Evolutionary conservation across 2,329 filamentous ascomycete species (phyloP), one percentile per base, ranked within the genome.

Genomic region (Hypoxylon sp.): DNA sequence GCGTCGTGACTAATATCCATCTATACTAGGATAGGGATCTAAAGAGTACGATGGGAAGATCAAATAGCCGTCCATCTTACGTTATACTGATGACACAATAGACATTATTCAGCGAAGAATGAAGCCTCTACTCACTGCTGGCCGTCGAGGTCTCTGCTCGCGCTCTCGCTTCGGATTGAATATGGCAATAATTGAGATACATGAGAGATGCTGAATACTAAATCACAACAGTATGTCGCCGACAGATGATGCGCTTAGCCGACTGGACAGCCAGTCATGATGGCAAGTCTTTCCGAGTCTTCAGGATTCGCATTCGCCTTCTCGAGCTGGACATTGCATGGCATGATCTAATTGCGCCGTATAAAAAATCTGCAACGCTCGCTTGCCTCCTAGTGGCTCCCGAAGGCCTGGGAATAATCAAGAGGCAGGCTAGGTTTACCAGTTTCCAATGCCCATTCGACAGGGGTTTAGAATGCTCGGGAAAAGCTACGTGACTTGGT

Each of bases 401-500:
- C 52, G 52, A 57, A 22, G 44, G 52, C 32, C 55, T 56, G 36
- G 63, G n/a, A n/a, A n/a, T 42, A 40, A 45, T 30, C 32, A 32
- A 49, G 44, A 69, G 32, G n/a, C 18, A 33, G n/a, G 28, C 20
- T 24, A 45, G 46, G 54, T 30, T 46, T 53, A 50, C 52, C 44
- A 59, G 57, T 51, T 50, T 53, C 48, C 16, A 58, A 42, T 32
- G 30, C 26, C 32, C 22, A 42, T 54, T 32, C 42, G 52, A 64
- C 65, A 71, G 62, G 68, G 65, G 50, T 68, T 26, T 18, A 49
- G 20, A 53, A 42, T 20, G 59, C 54, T 71, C 68, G 55, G 67
- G 66, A 53, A n/a, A 70, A 61, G 49, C 52, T 71, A 66, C 66
- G 62, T 73, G 64, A 71, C 63, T 58, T 68, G 65, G 68, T 70